Evolutionary conservation across 1,284 basidiomycete species (phyloP), one percentile per base, ranked within the genome.

Genomic region (Spongiforma sp.): DNA sequence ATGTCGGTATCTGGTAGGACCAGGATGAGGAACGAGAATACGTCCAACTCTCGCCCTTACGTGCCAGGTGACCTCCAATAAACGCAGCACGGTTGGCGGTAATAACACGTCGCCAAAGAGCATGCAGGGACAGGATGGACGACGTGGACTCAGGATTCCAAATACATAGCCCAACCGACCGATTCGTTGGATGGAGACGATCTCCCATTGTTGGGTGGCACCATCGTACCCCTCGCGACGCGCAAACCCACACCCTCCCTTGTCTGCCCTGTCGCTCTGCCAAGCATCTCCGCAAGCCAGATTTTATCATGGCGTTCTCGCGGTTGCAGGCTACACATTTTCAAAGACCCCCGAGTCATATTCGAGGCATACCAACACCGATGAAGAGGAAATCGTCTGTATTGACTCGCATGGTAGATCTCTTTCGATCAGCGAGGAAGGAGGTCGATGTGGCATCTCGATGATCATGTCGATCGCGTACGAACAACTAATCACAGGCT

Each of bases 1-100:
- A 81, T 28, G 89, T 89, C 33, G 83, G 84, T 0, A 65, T 91
- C n/a, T 92, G 89, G 88, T 82, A 83, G 77, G 90, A 92, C 70
- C 84, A 82, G 62, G 88, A 89, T 32, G 90, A 92, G 75, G 84
- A 86, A 68, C 80, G 83, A 80, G 90, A 92, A 72, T 90, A 88
- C 69, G 78, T 82, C 19, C 87, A 85, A 54, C n/a, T 61, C 60
- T 53, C 58, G 60, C n/a, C 65, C 65, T 56, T 56, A 39, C 19
- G 56, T 56, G 15, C 24, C 56, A 24, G 63, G 72, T 58, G 67
- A 75, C n/a, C 48, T 75, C 28, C 75, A 78, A 50, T 86, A 83
- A 84, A 80, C n/a, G n/a, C n/a, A n/a, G 84, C 43, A 78, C 77
- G 15, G 84, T 86, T 66, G 75, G 72, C 19, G 74, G 71, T 7